These are phyloP conservation scores for Venturia carpophila DNA, from an alignment of 2,329 filamentous ascomycete species.

Conservation along the genomic window DNA sequence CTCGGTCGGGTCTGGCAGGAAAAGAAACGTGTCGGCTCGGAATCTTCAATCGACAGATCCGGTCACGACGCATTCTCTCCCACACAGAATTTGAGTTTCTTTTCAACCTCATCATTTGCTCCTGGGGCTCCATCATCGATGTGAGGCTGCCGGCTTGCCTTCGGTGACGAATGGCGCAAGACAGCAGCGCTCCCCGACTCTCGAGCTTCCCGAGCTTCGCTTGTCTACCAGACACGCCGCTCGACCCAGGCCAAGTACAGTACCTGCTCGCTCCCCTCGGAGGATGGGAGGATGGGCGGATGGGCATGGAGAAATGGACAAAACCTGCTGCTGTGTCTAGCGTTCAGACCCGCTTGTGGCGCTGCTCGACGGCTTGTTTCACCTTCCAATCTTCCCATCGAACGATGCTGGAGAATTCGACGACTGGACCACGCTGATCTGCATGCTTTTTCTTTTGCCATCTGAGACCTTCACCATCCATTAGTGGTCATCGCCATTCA, in stretches of 20 bases:
- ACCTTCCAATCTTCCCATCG: not conserved
- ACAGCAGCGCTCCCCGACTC: too few relatives aligned
- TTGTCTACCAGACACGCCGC: too few relatives aligned
- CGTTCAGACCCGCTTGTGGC: conserved; percentile 1
- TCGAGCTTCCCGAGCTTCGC: too few relatives aligned
- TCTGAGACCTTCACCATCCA: conserved; percentile 1
- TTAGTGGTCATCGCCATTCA: not conserved
- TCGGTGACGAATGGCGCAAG: too few relatives aligned
- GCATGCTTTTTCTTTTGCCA: not conserved
- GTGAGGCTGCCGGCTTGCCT: not conserved
- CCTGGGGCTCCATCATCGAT: not conserved
- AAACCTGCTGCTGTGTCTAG: not conserved
- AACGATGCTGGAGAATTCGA: not conserved
- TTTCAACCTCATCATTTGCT: not conserved
- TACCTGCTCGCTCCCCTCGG: too few relatives aligned
- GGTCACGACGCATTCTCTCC: too few relatives aligned
- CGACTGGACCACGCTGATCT: not conserved
- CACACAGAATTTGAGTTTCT: not conserved
- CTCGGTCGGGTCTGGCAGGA: not conserved
- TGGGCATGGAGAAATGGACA: not conserved
- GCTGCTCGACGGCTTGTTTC: not conserved
- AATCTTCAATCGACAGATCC: not conserved
- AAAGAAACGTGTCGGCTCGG: not conserved
- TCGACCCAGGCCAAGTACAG: too few relatives aligned
- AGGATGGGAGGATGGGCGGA: too few relatives aligned